Conservation (phyloP, 2,329 filamentous ascomycete species). For the Phaeosphaeria sp. region DNA sequence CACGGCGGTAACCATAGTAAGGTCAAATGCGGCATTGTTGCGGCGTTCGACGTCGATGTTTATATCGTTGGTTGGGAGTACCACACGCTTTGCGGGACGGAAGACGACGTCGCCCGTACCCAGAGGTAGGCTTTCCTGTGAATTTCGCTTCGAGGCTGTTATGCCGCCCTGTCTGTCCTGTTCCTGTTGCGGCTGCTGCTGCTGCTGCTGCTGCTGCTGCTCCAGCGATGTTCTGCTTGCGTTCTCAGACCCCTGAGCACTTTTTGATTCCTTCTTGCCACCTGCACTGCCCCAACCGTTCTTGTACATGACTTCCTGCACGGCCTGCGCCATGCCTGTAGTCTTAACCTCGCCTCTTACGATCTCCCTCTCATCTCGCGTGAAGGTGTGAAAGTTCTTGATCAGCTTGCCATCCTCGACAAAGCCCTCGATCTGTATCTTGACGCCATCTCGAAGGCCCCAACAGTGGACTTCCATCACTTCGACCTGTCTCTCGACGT, state of each 20-base stretch:
- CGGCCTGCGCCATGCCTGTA: constrained; percentile 53
- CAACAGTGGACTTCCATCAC: constrained; percentile 88
- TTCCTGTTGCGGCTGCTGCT: constrained; percentile 11
- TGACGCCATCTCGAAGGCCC: constrained; percentile 87
- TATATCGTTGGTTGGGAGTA: constrained; percentile 81
- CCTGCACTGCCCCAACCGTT: constrained; percentile 38
- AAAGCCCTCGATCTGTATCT: constrained; percentile 83
- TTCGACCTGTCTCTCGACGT: constrained; percentile 83
- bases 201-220: constrained; percentile 13
- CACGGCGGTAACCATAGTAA: constrained; percentile 89
- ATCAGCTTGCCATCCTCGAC: constrained; percentile 90
- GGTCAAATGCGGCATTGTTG: constrained; percentile 76
- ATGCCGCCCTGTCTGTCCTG: constrained; percentile 16
- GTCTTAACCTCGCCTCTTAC: constrained; percentile 63
- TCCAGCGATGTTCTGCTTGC: constrained; percentile 26
- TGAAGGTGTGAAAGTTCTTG: constrained; percentile 82
- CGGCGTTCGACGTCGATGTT: constrained; percentile 90
- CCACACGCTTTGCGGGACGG: constrained; percentile 71
- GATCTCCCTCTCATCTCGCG: constrained; percentile 72
- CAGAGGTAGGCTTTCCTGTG: constrained; percentile 53
- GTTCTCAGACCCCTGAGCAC: constrained; percentile 23
- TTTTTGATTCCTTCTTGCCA: constrained; percentile 29
- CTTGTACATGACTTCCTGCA: constrained; percentile 54
- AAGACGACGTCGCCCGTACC: constrained; percentile 77
- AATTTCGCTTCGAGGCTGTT: constrained; percentile 19